A percentile compares a stretch with the other conserved stretches of the same genome.
Evolutionary conservation across 179 eudicot genomes (phyloP).

Genomic region (Patellifolia procumbens): DNA sequence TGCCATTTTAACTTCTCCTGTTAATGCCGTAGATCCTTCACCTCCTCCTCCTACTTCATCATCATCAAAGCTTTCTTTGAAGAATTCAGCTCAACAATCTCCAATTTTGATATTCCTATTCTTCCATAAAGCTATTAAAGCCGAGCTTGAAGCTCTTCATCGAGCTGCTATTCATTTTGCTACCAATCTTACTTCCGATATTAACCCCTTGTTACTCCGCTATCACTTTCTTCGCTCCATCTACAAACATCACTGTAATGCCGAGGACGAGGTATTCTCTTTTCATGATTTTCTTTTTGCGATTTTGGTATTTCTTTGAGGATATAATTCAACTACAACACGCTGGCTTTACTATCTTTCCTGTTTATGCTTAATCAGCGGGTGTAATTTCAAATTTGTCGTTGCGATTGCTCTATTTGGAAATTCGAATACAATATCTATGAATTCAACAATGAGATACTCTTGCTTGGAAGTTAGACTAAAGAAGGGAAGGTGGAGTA

Average conservation of each 20-base stretch:
- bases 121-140: constrained; percentile 82
- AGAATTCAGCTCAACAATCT: constrained; percentile 52
- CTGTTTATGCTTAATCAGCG: not conserved
- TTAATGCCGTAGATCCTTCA: constrained; percentile 45
- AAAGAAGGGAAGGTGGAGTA: not conserved
- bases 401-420: too few species aligned
- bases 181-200: constrained; percentile 52
- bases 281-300: not conserved
- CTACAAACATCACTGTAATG: constrained; percentile 94
- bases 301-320: not conserved
- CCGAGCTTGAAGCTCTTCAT: constrained; percentile 84
- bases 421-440: not conserved
- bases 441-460: not conserved
- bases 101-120: constrained; percentile 85
- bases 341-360: not conserved
- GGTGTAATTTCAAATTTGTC: not conserved
- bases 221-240: constrained; percentile 71
- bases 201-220: constrained; percentile 60
- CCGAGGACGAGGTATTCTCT: constrained; percentile 83
- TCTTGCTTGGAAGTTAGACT: not conserved
- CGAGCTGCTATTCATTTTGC: constrained; percentile 72
- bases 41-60: constrained; percentile 33
- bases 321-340: too few species aligned
- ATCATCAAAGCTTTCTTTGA: constrained; percentile 33
- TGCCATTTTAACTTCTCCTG: constrained; percentile 58